Conservation (phyloP, 1,284 basidiomycete species). For the Trametes sp. region DNA sequence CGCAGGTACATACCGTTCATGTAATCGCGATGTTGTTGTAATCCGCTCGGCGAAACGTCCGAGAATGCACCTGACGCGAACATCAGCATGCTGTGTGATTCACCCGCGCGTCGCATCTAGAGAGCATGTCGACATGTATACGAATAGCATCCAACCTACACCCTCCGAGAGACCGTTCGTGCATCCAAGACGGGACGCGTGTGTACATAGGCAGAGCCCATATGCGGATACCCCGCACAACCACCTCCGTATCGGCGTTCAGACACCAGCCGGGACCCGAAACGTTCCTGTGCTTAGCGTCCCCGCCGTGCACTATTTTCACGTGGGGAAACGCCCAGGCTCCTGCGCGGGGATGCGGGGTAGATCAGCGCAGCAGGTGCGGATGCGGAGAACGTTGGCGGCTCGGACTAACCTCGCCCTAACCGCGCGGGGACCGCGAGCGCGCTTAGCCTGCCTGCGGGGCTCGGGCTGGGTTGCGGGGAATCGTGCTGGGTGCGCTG, state of each 20-base stretch:
- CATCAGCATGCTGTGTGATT: neutral
- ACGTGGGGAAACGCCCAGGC: neutral
- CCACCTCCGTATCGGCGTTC: conserved; percentile 13
- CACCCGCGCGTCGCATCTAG: neutral
- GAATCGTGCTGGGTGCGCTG: neutral
- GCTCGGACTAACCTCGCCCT: conserved; percentile 15
- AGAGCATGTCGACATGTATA: neutral
- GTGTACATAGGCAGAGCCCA: neutral
- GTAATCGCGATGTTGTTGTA: too few species aligned
- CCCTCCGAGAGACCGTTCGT: neutral
- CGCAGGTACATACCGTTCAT: neutral
- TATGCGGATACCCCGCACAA: conserved; percentile 4
- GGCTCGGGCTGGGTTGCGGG: neutral
- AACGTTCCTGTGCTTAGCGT: neutral
- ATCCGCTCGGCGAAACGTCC: neutral
- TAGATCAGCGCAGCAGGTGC: conserved; percentile 12
- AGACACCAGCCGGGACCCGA: conserved; percentile 6
- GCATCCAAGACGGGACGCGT: neutral
- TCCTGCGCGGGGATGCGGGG: conserved; percentile 6
- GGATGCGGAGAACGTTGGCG: neutral
- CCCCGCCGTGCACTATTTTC: neutral
- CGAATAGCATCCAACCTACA: neutral
- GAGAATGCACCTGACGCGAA: neutral
- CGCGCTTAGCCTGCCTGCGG: neutral
- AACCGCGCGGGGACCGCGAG: conserved; percentile 10